Evolutionary conservation across 345 rosid species (phyloP), one percentile per base, ranked within the genome.

Genomic region (Triadica sebifera): DNA sequence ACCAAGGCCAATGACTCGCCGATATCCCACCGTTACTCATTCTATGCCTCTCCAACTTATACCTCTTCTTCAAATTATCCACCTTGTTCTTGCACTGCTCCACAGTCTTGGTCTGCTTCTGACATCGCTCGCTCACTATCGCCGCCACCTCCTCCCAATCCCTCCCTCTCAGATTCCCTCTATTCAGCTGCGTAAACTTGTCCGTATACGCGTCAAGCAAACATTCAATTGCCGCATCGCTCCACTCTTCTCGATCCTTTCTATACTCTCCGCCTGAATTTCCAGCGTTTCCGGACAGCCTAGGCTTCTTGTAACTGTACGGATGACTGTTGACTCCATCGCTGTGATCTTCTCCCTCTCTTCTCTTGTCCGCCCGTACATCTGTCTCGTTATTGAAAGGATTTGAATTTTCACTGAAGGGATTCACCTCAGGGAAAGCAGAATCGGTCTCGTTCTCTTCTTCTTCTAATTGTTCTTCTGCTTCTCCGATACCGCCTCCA

Each of bases 111-210:
- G 78, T 69, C 83, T 85, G 89, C 90, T 83, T 91, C 85, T 87
- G 85, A 8, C 67, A 86, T 13, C 80, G 72, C 87, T 87, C 93
- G 52, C 87, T 90, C 78, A 94, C 97, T 8, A 86, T 69, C 39
- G 84, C 82, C 19, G 97, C 98, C 68, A 94, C 98, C 75, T 89
- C 96, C 82, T 92, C 97, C 98, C 98, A 94, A 61, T 94, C 98
- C 65, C 98, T 86, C 41, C 98, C 98, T 25, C 97, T 76, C 76
- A 94, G 69, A 82, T 92, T 92, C 84, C 97, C 98, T 67, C 91
- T 64, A 50, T 92, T 94, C 76, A 94, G 82, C 84, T 89, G 91
- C 72, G 80, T 85, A 72, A 87, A 86, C 87, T 92, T 94, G 61
- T 90, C 97, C 72, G 85, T 82, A 70, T 94, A 94, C 34, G 95